Base-by-base conservation (phyloP, 306 rosid species). In the Casuarina equisetifolia region DNA sequence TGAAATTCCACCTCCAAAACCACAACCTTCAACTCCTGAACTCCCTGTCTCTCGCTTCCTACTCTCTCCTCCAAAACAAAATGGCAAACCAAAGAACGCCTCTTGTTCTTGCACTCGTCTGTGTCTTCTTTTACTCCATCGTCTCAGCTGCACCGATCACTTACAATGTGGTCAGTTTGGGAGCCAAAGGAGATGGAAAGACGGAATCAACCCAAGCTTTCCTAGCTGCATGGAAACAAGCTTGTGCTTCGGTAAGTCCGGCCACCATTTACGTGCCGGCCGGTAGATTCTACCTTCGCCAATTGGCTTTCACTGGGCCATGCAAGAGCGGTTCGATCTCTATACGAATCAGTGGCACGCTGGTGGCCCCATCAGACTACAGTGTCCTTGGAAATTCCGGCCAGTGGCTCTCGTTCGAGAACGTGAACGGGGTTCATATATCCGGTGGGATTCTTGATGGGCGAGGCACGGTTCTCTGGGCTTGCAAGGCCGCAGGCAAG, bases 371-470 rank as follows among this genome's bases (percentile, higher is more conserved):
- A 2, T 87, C 91, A 0, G 79, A 89, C 44, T 83, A 85, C 70
- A 61, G 5, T 15, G 80, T 76, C 73, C 62, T 82, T 42, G 90
- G 89, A 39, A 72, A 86, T 40, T 17, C 42, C 9, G 82, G 9
- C 16, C 61, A 72, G 43, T 89, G 89, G 93, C 57, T 86, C 9
- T 1, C 61, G n/a, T 86, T 89, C 52, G 50, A 53, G 4, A 51
- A 69, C 6, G 83, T 88, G 20, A 53, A 88, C 53, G 89, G 89
- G 2, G 78, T 88, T 77, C 70, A 86, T 20, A 19, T 88, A 36
- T 66, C 71, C 17, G 91, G 87, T 0, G 93, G 89, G 9, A 38
- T 69, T 38, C 83, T 87, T 43, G 91, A 89, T 57, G 93, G 82
- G 0, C 83, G 80, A 81, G 93, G 93, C 19, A 70, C 48, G 6